A percentile compares a stretch with the other conserved stretches of the same genome.
These are phyloP conservation scores for Colletotrichum orchidophilum DNA, from an alignment of 2,329 filamentous ascomycete species.

Conservation along the genomic window DNA sequence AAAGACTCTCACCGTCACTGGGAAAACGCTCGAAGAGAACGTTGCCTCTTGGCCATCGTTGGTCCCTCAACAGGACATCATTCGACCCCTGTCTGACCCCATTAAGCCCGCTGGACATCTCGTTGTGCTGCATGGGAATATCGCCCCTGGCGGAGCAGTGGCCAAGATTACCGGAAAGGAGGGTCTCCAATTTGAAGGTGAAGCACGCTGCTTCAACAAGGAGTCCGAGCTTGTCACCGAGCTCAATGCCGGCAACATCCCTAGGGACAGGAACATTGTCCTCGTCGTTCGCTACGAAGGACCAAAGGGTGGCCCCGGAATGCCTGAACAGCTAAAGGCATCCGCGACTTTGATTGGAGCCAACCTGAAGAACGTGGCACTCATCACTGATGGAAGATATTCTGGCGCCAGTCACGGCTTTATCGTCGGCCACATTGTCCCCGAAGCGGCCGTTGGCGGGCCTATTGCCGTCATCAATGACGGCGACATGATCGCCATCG, in stretches of 20 bases:
- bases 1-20: conserved; percentile 81
- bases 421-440: conserved; percentile 92
- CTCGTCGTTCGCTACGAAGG: conserved; percentile 94
- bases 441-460: conserved; percentile 88
- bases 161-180: conserved; percentile 98
- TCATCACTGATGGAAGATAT: conserved; percentile 93
- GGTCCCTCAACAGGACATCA: conserved; percentile 82
- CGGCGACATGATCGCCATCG: conserved; percentile 87
- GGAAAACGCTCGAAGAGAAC: conserved; percentile 85
- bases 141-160: conserved; percentile 88
- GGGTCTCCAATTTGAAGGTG: conserved; percentile 82
- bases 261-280: conserved; percentile 79
- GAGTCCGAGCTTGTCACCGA: conserved; percentile 82
- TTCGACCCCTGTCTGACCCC: conserved; percentile 74
- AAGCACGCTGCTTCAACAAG: conserved; percentile 86
- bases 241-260: conserved; percentile 73
- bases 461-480: conserved; percentile 85
- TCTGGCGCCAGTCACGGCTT: conserved; percentile 90
- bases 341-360: conserved; percentile 93
- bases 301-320: conserved; percentile 91
- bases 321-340: conserved; percentile 94
- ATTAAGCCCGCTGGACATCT: conserved; percentile 90
- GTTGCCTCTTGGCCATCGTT: conserved; percentile 80
- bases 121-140: conserved; percentile 86
- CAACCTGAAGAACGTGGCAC: conserved; percentile 83